Evolutionary conservation across 345 rosid species (phyloP).

Genomic region (Eucalyptus erythrocorys): DNA sequence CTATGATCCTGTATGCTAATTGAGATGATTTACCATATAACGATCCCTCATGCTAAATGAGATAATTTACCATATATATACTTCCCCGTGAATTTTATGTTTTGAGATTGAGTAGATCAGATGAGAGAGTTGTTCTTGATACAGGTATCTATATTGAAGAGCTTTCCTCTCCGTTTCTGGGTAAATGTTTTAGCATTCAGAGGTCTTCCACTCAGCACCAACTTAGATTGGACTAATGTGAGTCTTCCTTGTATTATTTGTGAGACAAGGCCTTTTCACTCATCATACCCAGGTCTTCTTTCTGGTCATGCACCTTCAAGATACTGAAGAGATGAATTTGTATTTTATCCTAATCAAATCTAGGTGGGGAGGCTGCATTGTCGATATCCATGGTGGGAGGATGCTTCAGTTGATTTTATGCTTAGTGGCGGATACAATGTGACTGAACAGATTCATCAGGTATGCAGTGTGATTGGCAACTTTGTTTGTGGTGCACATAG

Average conservation of each 20-base stretch:
- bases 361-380: conserved; percentile 91
- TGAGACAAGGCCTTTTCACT: background rate
- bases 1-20: background rate
- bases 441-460: conserved; percentile 46
- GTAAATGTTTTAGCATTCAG: conserved; percentile 50
- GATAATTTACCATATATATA: background rate
- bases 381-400: conserved; percentile 87
- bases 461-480: conserved; percentile 1
- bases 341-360: background rate
- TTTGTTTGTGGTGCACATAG: background rate
- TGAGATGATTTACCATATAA: background rate
- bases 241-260: conserved; percentile 1
- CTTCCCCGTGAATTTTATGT: background rate
- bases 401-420: conserved; percentile 83
- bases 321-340: background rate
- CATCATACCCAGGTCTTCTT: background rate
- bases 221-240: conserved; percentile 74
- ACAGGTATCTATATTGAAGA: conserved; percentile 68
- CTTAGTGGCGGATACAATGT: conserved; percentile 79
- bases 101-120: background rate
- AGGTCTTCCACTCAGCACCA: conserved; percentile 33
- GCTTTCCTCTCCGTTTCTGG: conserved; percentile 55
- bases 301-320: background rate
- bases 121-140: background rate
- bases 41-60: background rate